Conservation (phyloP, 345 rosid species). For the Sisymbrium irio region DNA sequence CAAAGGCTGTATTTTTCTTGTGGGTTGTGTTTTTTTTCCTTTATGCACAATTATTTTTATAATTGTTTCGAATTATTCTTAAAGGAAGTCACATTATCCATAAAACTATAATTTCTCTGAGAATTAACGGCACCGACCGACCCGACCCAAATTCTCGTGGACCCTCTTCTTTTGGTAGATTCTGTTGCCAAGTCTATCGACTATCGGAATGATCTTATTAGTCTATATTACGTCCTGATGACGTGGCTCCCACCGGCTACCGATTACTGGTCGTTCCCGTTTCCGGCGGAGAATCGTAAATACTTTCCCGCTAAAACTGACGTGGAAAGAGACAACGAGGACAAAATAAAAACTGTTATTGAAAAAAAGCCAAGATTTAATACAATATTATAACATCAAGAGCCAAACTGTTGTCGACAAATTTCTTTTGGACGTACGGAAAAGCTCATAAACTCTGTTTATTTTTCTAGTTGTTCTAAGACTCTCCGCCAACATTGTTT, state of each 20-base stretch:
- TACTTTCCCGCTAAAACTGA: slow-evolving; percentile 45
- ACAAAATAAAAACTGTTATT: background rate
- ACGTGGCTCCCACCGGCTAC: slow-evolving; percentile 35
- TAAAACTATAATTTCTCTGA: background rate
- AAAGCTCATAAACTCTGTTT: background rate
- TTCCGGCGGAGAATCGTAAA: slow-evolving; percentile 8
- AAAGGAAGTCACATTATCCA: slow-evolving; percentile 29
- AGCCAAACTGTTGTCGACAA: background rate
- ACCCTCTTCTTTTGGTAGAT: slow-evolving; percentile 24
- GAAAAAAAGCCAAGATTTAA: background rate
- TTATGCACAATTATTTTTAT: background rate
- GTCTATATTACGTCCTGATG: slow-evolving; percentile 30
- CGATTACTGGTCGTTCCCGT: slow-evolving; percentile 18
- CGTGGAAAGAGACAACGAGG: slow-evolving; percentile 13
- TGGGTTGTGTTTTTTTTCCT: slow-evolving; percentile 25
- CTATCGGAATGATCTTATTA: background rate
- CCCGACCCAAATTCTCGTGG: slow-evolving; percentile 26
- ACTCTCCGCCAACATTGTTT: slow-evolving; percentile 11
- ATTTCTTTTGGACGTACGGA: slow-evolving; percentile 1
- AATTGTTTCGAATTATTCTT: slow-evolving; percentile 15
- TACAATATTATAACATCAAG: background rate
- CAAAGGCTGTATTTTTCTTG: slow-evolving; percentile 30
- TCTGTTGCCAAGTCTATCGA: background rate
- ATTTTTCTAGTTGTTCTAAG: slow-evolving; percentile 1
- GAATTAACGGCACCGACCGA: slow-evolving; percentile 30